Base-by-base conservation (phyloP, 768 basidiomycete genomes). In the Fistulinella prunicolor region DNA sequence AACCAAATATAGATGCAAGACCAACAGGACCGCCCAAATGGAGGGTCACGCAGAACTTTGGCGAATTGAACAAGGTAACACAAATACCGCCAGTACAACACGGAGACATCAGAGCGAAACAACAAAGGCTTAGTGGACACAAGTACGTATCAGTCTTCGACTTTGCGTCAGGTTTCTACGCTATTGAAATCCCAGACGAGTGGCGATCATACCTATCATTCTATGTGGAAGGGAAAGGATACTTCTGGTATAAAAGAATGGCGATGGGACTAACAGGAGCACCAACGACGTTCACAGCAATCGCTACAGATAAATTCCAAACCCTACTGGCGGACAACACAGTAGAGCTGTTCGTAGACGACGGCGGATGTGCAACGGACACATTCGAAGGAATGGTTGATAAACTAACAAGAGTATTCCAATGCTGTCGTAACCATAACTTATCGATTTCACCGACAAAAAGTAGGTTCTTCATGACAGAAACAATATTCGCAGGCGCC, bases 221-320 rank as follows among this genome's bases (percentile, higher is more conserved):
- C 47, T 73, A 70, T 29, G 60, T 72, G 0, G 64, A 66, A 44
- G 73, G 71, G 0, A n/a, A 55, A 1, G 75, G 75, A 0, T 73
- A 67, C 39, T 71, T 67, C 37, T 44, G 47, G 6, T 74, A 71
- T 35, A 34, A 44, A 1, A 24, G 61, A 0, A 73, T 77, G 69
- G 73, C 71, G 0, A 74, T 76, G 48, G 74, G 75, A 0, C 40
- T 74, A 0, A 70, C 66, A 0, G 74, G 70, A 0, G 68, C 70
- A 2, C 74, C 73, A 8, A 60, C 26, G 10, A 28, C 26, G 10
- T 28, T 28, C 10, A 28, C 10, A 10, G 26, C 26, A 28, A 28
- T 28, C 10, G 26, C 10, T 5, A 28, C 10, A 5, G 10, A 28
- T 6, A 28, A 28, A 28, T 10, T 28, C 26, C 5, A 28, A 6